These are phyloP conservation scores for Actinomortierella wolfii DNA, from an alignment of 371 early-diverging fungal species.

Conservation along the genomic window DNA sequence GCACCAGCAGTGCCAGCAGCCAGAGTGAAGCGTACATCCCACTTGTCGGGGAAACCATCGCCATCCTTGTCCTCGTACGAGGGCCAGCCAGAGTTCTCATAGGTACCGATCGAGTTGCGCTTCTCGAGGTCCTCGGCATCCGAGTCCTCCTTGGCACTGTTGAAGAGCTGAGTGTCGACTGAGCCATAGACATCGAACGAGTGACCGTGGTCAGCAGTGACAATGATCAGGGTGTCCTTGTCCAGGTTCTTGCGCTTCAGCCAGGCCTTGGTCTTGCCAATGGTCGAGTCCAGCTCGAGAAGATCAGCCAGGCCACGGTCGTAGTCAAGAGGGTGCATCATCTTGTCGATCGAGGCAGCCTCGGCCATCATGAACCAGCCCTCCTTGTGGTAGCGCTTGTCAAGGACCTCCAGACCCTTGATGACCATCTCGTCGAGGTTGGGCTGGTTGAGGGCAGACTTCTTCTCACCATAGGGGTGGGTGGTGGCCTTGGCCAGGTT, in stretches of 20 bases:
- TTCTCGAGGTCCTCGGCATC: conserved; percentile 47
- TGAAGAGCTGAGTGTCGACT: conserved; percentile 59
- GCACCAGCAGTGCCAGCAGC: conserved; percentile 67
- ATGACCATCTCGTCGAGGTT: conserved; percentile 72
- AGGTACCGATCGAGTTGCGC: conserved; percentile 67
- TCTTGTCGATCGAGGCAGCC: conserved; percentile 77
- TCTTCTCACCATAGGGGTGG: conserved; percentile 55
- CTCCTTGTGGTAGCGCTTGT: conserved; percentile 67
- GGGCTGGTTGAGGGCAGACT: conserved; percentile 67
- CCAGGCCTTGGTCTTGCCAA: conserved; percentile 66
- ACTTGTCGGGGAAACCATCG: conserved; percentile 72
- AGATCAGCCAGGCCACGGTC: conserved; percentile 73
- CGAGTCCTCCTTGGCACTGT: conserved; percentile 20
- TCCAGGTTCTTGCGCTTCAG: conserved; percentile 55
- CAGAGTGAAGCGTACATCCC: conserved; percentile 61
- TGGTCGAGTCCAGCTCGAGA: conserved; percentile 72
- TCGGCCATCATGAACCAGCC: conserved; percentile 81
- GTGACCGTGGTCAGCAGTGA: conserved; percentile 78
- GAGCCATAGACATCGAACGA: conserved; percentile 76
- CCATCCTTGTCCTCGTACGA: conserved; percentile 64
- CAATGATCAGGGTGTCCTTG: conserved; percentile 69
- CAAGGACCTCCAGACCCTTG: conserved; percentile 63
- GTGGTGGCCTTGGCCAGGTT: conserved; percentile 55
- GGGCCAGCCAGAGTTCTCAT: conserved; percentile 70
- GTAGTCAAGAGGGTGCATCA: conserved; percentile 75